A percentile compares a stretch with the other conserved stretches of the same genome.
Conservation (phyloP, 73 alveolate species). For the Breviolum minutum region DNA sequence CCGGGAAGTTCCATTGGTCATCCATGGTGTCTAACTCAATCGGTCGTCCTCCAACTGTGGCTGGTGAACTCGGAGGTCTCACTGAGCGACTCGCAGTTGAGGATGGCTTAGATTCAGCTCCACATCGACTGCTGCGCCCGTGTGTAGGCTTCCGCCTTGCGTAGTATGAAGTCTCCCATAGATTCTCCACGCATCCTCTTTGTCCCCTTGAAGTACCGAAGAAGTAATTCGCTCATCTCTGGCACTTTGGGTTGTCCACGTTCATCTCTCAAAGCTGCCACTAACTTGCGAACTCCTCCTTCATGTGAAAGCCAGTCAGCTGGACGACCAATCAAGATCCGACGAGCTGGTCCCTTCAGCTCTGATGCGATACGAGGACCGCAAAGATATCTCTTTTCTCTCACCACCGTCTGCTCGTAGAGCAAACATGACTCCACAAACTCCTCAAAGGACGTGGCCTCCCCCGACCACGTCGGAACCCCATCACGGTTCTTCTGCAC, state of each 20-base stretch:
- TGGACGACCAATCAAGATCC: not conserved
- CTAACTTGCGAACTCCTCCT: not conserved
- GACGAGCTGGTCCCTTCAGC: not conserved
- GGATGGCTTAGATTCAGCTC: not conserved
- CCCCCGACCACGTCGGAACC: not conserved
- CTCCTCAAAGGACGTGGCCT: not conserved
- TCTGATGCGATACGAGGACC: not conserved
- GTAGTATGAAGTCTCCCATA: not conserved
- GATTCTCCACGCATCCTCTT: not conserved
- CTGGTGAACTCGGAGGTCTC: too few species aligned
- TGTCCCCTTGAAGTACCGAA: slow-evolving; percentile 2
- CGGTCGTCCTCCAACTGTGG: not conserved
- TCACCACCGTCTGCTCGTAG: slow-evolving; percentile 17
- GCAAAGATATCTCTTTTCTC: slow-evolving; percentile 4
- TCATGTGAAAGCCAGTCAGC: slow-evolving; percentile 15
- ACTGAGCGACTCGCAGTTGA: not conserved
- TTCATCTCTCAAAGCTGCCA: not conserved
- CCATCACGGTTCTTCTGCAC: not conserved
- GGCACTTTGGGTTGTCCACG: slow-evolving; percentile 21
- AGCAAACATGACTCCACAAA: not conserved
- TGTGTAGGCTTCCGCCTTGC: slow-evolving; percentile 22
- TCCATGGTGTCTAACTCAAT: not conserved
- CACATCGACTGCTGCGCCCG: slow-evolving; percentile 23
- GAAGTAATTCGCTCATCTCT: not conserved
- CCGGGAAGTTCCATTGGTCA: not conserved